Conservation (phyloP, 768 basidiomycete species). For the Jaapia argillacea region DNA sequence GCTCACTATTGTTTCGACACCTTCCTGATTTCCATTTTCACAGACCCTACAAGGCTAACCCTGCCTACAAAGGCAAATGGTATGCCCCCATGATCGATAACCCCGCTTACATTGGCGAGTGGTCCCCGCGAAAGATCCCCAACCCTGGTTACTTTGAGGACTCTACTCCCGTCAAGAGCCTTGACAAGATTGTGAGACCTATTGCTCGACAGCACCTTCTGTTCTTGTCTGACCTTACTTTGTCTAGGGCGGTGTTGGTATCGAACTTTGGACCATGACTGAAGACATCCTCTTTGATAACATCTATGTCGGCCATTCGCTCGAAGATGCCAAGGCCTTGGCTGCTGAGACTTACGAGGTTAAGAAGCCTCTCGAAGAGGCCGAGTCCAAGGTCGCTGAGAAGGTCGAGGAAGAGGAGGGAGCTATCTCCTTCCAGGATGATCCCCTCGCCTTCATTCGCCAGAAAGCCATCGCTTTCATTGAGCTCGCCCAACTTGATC, state of each 20-base stretch:
- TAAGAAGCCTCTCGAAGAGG: slow-evolving; percentile 76
- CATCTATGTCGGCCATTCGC: slow-evolving; percentile 88
- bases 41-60: slow-evolving; percentile 84
- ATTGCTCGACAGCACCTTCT: background rate
- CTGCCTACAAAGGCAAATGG: slow-evolving; percentile 98
- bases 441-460: slow-evolving; percentile 76
- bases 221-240: slow-evolving; percentile 3
- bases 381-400: slow-evolving; percentile 35
- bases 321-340: slow-evolving; percentile 73
- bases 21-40: background rate
- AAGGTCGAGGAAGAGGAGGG: slow-evolving; percentile 33
- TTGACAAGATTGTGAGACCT: slow-evolving; percentile 71
- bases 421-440: slow-evolving; percentile 46
- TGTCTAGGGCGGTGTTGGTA: slow-evolving; percentile 79
- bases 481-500: slow-evolving; percentile 65
- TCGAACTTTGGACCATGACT: slow-evolving; percentile 99
- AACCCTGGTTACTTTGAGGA: slow-evolving; percentile 94
- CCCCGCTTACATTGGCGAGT: slow-evolving; percentile 93
- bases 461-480: slow-evolving; percentile 72
- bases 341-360: slow-evolving; percentile 85
- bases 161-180: slow-evolving; percentile 63
- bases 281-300: slow-evolving; percentile 90
- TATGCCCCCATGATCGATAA: slow-evolving; percentile 90
- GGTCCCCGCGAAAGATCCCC: slow-evolving; percentile 84
- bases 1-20: background rate